phyloP scores from a whole-genome alignment of 1,284 basidiomycete genomes.

The Fomitopsis betulina region DNA sequence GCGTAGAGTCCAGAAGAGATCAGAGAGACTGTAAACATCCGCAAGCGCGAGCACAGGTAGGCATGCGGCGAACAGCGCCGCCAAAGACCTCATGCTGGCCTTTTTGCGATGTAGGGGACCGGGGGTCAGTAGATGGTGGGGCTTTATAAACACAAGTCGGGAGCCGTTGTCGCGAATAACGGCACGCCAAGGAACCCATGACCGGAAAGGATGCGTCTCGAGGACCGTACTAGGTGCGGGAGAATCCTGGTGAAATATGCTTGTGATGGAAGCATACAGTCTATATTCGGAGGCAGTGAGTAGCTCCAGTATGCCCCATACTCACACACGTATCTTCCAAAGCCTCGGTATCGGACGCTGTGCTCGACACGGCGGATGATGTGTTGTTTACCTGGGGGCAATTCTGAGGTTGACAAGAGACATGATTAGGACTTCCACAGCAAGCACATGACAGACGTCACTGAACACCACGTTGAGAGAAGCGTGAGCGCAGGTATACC shows the following conservation, averaged over 20 bases:
- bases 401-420: too few species aligned
- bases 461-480: neutral
- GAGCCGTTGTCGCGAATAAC: neutral
- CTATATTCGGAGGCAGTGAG: neutral
- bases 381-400: too few species aligned
- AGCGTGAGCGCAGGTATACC: neutral
- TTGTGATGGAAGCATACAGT: neutral
- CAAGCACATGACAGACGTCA: too few species aligned
- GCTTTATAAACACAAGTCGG: neutral
- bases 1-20: conserved; percentile 46
- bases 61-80: conserved; percentile 10
- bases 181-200: neutral
- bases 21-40: conserved; percentile 39
- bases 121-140: neutral
- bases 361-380: too few species aligned
- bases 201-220: neutral
- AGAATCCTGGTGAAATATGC: neutral
- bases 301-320: neutral
- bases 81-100: conserved; percentile 3
- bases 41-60: conserved; percentile 20
- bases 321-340: neutral
- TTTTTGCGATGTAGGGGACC: neutral
- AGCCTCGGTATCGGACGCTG: neutral
- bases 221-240: neutral
- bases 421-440: too few species aligned